These are phyloP conservation scores for Avena insularis DNA, from an alignment of 176 grass and related monocot genomes.

Conservation along the genomic window DNA sequence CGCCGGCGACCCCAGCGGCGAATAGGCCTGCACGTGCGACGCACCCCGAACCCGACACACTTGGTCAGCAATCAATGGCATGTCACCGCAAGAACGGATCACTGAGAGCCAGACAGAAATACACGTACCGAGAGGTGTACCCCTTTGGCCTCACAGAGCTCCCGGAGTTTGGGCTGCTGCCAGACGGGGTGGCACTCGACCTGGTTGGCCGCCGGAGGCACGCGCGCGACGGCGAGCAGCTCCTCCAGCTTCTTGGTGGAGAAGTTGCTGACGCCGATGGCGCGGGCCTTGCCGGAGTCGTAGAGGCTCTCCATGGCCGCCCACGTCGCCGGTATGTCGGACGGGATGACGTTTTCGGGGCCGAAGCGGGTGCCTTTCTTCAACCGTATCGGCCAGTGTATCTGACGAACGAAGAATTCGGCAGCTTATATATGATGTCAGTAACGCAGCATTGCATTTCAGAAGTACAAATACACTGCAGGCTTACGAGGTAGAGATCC, in stretches of 20 bases:
- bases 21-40: constrained; percentile 56
- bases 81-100: no score
- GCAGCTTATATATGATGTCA: neutral
- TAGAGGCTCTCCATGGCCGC: constrained; percentile 70
- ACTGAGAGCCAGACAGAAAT: neutral
- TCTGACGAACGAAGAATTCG: constrained; percentile 33
- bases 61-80: neutral
- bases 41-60: neutral
- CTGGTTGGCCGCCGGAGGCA: constrained; percentile 72
- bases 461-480: neutral
- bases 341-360: constrained; percentile 54
- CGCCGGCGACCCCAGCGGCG: constrained; percentile 65
- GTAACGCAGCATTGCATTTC: neutral
- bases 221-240: constrained; percentile 58
- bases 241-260: constrained; percentile 74
- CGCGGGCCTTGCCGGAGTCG: constrained; percentile 70
- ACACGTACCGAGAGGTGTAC: constrained; percentile 71
- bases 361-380: constrained; percentile 55
- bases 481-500: constrained; percentile 75
- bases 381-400: constrained; percentile 74
- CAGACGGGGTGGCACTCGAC: constrained; percentile 78
- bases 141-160: constrained; percentile 58
- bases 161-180: constrained; percentile 69
- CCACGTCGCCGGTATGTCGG: constrained; percentile 74
- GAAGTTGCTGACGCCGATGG: constrained; percentile 86